Evolutionary conservation across 2,329 filamentous ascomycete genomes (phyloP).

Genomic region (Lachnellula cervina): DNA sequence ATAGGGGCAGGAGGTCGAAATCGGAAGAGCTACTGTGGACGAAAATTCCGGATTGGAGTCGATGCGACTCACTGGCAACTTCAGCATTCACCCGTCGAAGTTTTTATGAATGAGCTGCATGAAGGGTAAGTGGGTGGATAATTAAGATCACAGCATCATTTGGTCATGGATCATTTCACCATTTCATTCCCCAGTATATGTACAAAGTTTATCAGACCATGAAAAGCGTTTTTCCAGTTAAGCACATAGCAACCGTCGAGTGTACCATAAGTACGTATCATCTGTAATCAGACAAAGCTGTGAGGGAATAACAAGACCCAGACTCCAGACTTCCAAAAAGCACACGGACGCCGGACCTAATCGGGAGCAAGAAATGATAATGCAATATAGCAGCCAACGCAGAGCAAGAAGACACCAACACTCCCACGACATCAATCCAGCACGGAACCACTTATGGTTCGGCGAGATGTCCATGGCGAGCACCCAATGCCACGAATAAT

Average conservation of each 20-base stretch:
- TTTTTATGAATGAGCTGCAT: too few species aligned
- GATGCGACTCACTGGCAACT: too few species aligned
- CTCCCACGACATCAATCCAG: slow-evolving; percentile 15
- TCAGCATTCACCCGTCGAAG: too few species aligned
- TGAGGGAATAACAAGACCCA: slow-evolving; percentile 19
- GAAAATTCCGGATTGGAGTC: too few species aligned
- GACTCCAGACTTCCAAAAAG: slow-evolving; percentile 25
- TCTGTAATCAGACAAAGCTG: slow-evolving; percentile 19
- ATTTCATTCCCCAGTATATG: slow-evolving; percentile 22
- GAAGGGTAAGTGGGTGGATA: background rate
- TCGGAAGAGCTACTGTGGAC: too few species aligned
- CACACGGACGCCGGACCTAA: slow-evolving; percentile 23
- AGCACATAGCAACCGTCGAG: slow-evolving; percentile 6
- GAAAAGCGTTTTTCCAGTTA: slow-evolving; percentile 7
- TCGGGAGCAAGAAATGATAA: slow-evolving; percentile 21
- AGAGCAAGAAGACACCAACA: slow-evolving; percentile 13
- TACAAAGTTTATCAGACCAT: slow-evolving; percentile 17
- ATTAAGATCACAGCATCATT: background rate
- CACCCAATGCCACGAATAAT: slow-evolving; percentile 15
- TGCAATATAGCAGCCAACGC: slow-evolving; percentile 20
- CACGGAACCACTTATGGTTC: slow-evolving; percentile 15
- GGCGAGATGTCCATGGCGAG: slow-evolving; percentile 18
- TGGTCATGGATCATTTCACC: background rate
- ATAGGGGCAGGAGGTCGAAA: too few species aligned
- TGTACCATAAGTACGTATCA: slow-evolving; percentile 4